phyloP scores from a whole-genome alignment of 495 filamentous ascomycete species.

The Podospora anserina region DNA sequence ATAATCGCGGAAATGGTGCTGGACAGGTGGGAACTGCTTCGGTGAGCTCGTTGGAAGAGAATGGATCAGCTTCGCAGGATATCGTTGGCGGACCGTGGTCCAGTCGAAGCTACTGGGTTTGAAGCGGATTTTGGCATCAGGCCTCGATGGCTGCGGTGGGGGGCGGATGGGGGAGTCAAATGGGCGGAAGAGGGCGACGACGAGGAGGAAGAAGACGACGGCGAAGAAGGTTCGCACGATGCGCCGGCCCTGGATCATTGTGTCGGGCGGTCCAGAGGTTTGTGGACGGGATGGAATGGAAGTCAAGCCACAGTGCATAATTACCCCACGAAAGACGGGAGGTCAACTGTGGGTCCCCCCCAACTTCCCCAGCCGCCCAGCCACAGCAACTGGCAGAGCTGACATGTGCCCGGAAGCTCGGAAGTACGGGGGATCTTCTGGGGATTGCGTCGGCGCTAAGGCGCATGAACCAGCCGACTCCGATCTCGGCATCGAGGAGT shows the following conservation, averaged over 20 bases:
- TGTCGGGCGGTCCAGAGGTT: neutral
- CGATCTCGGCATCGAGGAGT: neutral
- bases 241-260: neutral
- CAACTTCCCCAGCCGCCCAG: too few relatives aligned
- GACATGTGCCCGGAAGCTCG: neutral
- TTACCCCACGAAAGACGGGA: neutral
- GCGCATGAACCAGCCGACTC: neutral
- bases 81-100: constrained; percentile 31
- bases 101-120: constrained; percentile 42
- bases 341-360: neutral
- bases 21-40: constrained; percentile 36
- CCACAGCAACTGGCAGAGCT: neutral
- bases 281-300: too few relatives aligned
- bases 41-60: constrained; percentile 36
- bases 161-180: neutral
- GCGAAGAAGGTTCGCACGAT: neutral
- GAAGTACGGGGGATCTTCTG: too few relatives aligned
- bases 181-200: neutral
- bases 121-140: neutral
- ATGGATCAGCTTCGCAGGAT: constrained; percentile 33
- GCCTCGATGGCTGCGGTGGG: neutral
- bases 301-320: too few relatives aligned
- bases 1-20: constrained; percentile 37
- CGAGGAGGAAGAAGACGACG: neutral
- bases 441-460: too few relatives aligned